Base-by-base conservation (phyloP, 805 yeast genomes). In the Saccharomyces paradoxus region DNA sequence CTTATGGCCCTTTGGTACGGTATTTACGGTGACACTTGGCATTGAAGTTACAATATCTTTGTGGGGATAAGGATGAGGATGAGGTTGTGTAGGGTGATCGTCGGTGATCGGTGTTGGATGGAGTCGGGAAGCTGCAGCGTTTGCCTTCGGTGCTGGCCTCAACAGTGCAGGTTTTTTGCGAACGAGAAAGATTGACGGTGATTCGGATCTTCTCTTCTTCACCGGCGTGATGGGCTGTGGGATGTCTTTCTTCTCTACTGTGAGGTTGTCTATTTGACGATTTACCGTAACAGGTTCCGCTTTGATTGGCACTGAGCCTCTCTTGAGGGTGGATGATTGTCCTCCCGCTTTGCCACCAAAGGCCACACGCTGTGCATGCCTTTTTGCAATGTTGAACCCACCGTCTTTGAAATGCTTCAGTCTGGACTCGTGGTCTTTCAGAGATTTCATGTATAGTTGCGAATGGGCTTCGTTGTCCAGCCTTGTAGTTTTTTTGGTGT, bases 271-370 rank as follows among this genome's bases (percentile, higher is more conserved):
- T 13, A 17, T 21, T 17, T 37, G 24, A n/a, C 44, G 24, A 21
- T 17, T 17, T 17, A 9, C 17, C 24, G 17, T 37, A 21, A 37
- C 49, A n/a, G 30, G 30, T 24, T 27, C 49, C 29, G 30, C 10
- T 8, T 14, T 27, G 21, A n/a, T 21, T 5, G 22, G 12, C 28
- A 22, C 9, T n/a, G 30, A 1, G n/a, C 8, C 10, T 14, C 17
- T 32, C 21, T 30, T 22, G 30, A 12, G 41, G 32, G 48, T 32
- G 37, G 17, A 52, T 37, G 41, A 27, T 41, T 27, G 32, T 13
- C 58, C 59, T 28, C 70, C 70, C 1, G 65, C 70, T 24, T 58
- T 58, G 3, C 71, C 71, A 2, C 70, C 69, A 57, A 68, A 68
- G 26, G 71, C 71, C n/a, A 67, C 61, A 32, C 71, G 58, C 10